Evolutionary conservation across 2,329 filamentous ascomycete genomes (phyloP), one percentile per base, ranked within the genome.

Genomic region (Trichoderma arundinaceum): DNA sequence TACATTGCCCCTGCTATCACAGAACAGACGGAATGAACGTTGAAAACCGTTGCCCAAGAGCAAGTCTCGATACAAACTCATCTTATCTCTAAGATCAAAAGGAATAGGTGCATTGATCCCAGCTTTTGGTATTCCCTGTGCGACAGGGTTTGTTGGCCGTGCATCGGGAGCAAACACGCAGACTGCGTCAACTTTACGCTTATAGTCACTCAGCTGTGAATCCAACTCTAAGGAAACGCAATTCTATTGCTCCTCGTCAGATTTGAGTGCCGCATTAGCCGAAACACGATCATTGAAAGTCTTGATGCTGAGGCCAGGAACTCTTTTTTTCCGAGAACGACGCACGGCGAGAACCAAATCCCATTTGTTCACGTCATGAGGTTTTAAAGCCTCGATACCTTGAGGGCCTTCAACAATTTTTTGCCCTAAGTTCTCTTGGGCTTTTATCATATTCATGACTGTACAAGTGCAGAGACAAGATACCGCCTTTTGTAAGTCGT

Each of bases 11-110:
- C 22, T 28, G 22, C 22, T 28, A 4, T 4, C 22, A 4, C 22
- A 2, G 4, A 28, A 28, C 22, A 28, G 10, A 58, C 35, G 19
- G 33, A 32, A 12, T 46, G 17, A 22, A 9, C 13, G 0, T 8
- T 39, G 38, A 33, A 61, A 61, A 2, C 71, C 67, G 0, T 35
- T 57, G 1, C 70, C 69, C 7, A 66, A 59, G 7, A 71, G 7
- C 2, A 71, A 44, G 1, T 54, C 66, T 5, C 66, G 64, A n/a
- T 70, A 67, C 6, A 61, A 17, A 8, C 7, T 32, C 58, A 61
- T 61, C 1, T 38, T 61, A 44, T 38, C 17, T 32, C 6, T 10
- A 1, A 51, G 13, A 7, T 52, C 3, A 12, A n/a, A 35, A 10
- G 51, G 19, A 35, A 17, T 12, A 13, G n/a, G 32, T 0, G 15